A percentile compares a stretch with the other conserved stretches of the same genome.
phyloP scores from a whole-genome alignment of 2,329 filamentous ascomycete species.

The Exophiala dermatitidis region DNA sequence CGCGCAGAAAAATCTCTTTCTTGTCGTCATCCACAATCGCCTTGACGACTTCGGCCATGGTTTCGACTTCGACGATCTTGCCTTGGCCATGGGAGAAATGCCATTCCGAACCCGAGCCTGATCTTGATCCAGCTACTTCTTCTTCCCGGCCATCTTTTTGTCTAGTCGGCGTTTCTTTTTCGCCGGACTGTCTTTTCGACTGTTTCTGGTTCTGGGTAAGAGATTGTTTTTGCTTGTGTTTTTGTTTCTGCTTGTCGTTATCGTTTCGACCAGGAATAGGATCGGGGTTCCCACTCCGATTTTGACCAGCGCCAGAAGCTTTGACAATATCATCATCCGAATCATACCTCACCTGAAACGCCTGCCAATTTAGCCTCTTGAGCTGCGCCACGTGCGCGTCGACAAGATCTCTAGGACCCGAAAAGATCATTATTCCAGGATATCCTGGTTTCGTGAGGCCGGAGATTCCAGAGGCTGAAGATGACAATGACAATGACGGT shows the following conservation, averaged over 20 bases:
- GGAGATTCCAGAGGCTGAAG: not conserved
- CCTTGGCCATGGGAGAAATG: conserved; percentile 11
- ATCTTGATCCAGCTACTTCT: too few relatives aligned
- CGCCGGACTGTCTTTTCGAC: too few relatives aligned
- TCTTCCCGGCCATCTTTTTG: too few relatives aligned
- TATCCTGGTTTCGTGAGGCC: conserved; percentile 25
- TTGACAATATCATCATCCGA: conserved; percentile 7
- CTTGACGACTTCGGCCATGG: conserved; percentile 22
- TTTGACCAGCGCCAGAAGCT: not conserved
- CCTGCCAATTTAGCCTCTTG: conserved; percentile 22
- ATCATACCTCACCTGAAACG: conserved; percentile 23
- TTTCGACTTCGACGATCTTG: conserved; percentile 22
- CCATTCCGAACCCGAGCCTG: too few relatives aligned
- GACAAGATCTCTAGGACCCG: conserved; percentile 13
- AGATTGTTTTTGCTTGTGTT: not conserved
- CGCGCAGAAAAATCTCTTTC: conserved; percentile 14
- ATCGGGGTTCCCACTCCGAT: too few relatives aligned
- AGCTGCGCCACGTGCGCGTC: conserved; percentile 22
- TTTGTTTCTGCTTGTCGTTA: not conserved
- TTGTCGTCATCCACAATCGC: conserved; percentile 11
- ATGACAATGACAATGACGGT: not conserved
- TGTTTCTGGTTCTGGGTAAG: too few relatives aligned
- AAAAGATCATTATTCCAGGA: conserved; percentile 23
- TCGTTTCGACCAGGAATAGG: too few relatives aligned
- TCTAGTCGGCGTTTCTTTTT: too few relatives aligned